Evolutionary conservation across 2,329 filamentous ascomycete genomes (phyloP).

Genomic region (Sporothrix brunneoviolacea): DNA sequence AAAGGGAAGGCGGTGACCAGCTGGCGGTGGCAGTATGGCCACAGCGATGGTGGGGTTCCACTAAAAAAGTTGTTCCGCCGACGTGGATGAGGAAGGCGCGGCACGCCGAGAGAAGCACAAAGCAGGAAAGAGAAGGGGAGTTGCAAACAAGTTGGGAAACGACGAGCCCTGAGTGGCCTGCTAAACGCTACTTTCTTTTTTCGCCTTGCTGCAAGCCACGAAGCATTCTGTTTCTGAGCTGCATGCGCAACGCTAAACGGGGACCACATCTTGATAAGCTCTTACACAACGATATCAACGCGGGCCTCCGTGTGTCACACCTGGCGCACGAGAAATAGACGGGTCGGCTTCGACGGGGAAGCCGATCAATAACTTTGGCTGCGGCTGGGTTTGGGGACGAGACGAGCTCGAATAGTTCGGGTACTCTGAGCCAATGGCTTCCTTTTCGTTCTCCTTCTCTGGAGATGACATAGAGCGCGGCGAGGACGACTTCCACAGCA

Average conservation of each 20-base stretch:
- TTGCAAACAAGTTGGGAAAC: no score
- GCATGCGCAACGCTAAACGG: background rate
- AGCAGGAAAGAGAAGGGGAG: background rate
- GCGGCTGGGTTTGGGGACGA: no score
- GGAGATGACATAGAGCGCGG: slow-evolving; percentile 65
- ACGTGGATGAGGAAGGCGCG: background rate
- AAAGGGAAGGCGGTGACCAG: slow-evolving; percentile 9
- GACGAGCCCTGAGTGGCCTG: background rate
- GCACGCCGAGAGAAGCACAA: background rate
- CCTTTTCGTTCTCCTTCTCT: slow-evolving; percentile 48
- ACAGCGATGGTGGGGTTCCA: slow-evolving; percentile 3
- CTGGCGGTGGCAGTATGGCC: background rate
- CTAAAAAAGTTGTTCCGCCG: background rate
- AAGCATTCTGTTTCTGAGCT: background rate
- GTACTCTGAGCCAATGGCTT: slow-evolving; percentile 21
- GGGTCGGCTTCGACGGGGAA: no score
- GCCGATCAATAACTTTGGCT: no score
- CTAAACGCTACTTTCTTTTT: background rate
- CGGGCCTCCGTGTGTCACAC: no score
- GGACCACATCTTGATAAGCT: slow-evolving; percentile 6
- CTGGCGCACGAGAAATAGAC: no score
- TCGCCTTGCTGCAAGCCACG: background rate
- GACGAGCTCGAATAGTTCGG: no score
- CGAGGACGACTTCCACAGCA: slow-evolving; percentile 20
- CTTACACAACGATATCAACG: slow-evolving; percentile 6